A percentile compares a stretch with the other conserved stretches of the same genome.
These are phyloP conservation scores for Aspergillus haitiensis DNA, from an alignment of 495 filamentous ascomycete species.

Conservation along the genomic window DNA sequence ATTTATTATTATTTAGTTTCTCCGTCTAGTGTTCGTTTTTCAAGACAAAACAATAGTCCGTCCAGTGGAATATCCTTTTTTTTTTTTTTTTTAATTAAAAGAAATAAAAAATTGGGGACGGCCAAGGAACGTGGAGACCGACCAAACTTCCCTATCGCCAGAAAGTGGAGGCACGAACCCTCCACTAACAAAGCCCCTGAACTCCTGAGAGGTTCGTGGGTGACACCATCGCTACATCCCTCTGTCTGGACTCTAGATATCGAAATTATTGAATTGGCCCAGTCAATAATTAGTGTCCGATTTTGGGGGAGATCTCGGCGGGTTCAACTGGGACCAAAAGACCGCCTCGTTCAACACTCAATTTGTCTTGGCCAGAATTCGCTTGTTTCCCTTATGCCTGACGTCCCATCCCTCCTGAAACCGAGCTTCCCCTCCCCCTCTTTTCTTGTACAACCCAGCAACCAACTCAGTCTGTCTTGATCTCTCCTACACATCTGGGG, in stretches of 20 bases:
- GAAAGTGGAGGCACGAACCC: constrained; percentile 22
- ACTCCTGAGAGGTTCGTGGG: constrained; percentile 22
- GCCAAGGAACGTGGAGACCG: constrained; percentile 15
- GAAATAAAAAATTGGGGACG: neutral
- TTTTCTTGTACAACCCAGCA: constrained; percentile 13
- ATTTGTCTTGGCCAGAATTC: constrained; percentile 9
- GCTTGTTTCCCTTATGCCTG: constrained; percentile 4
- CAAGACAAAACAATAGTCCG: neutral
- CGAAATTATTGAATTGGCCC: constrained; percentile 19
- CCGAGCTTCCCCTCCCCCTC: constrained; percentile 21
- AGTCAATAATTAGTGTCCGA: constrained; percentile 2
- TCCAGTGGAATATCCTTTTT: neutral
- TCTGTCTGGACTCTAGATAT: constrained; percentile 25
- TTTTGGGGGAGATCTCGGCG: constrained; percentile 18
- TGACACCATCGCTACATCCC: constrained; percentile 1
- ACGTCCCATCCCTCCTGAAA: constrained; percentile 8
- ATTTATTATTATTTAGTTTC: no score
- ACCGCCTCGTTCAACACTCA: constrained; percentile 8
- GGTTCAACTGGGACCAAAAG: neutral
- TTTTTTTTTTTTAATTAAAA: constrained; percentile 10
- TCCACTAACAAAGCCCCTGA: constrained; percentile 23
- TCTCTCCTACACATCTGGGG: neutral
- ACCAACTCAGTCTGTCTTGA: constrained; percentile 3
- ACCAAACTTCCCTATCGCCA: constrained; percentile 8
- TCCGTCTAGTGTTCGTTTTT: no score